phyloP scores from a whole-genome alignment of 2,329 filamentous ascomycete species.

The Cylindrodendrum hubeiense region DNA sequence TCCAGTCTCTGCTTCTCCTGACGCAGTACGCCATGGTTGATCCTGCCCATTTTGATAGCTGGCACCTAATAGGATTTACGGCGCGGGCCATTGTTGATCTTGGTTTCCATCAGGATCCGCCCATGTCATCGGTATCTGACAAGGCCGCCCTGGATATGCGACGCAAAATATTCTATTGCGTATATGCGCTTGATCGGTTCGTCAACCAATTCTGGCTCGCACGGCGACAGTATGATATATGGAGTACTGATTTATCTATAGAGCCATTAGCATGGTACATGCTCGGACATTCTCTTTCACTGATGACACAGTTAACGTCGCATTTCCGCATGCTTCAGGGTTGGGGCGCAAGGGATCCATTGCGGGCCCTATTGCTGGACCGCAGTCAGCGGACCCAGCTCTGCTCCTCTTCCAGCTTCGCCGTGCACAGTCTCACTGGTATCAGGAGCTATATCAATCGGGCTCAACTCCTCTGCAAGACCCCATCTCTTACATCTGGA shows the following conservation, averaged over 20 bases:
- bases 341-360: constrained; percentile 57
- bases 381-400: constrained; percentile 74
- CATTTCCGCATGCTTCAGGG: constrained; percentile 72
- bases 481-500: constrained; percentile 79
- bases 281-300: constrained; percentile 93
- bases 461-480: constrained; percentile 77
- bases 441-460: constrained; percentile 88
- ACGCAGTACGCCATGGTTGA: constrained; percentile 93
- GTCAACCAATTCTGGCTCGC: constrained; percentile 36
- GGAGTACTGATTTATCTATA: constrained; percentile 51
- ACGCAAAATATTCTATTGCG: constrained; percentile 88
- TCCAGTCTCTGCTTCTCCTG: constrained; percentile 88
- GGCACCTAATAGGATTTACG: constrained; percentile 93
- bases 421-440: constrained; percentile 89
- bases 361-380: constrained; percentile 58
- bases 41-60: constrained; percentile 91
- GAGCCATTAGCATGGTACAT: constrained; percentile 89
- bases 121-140: constrained; percentile 75
- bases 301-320: constrained; percentile 87
- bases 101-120: constrained; percentile 92
- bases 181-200: constrained; percentile 89
- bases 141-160: constrained; percentile 80
- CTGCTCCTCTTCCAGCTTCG: constrained; percentile 85
- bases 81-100: constrained; percentile 89
- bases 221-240: too few relatives aligned